Base-by-base conservation (phyloP, 192 early-diverging fungal species). In the Obelidium mucronatum region DNA sequence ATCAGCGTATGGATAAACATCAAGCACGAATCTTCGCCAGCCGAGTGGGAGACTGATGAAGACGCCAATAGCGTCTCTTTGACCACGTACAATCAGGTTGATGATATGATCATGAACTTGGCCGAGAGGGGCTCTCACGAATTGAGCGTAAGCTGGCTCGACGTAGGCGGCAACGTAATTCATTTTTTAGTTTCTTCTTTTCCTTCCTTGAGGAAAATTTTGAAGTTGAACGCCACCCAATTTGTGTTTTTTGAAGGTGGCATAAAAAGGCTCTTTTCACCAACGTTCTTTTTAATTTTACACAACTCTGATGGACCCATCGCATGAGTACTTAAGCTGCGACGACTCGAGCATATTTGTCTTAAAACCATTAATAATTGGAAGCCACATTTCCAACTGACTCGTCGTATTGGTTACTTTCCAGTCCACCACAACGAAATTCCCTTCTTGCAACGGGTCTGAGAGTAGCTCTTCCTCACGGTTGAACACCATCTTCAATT, bases 391-490 rank as follows among this genome's bases (percentile, higher is more conserved):
- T 8, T 15, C 8, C 63, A 37, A 28, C 40, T 65, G 63, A 13
- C 33, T 39, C 33, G 63, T 40, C 19, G 63, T 65, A 28, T 65
- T 65, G 6, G 40, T 34, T 37, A 65, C 63, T 19, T 40, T 34
- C 30, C 63, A 6, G 6, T 13, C 48, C 48, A 51, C 33, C 5
- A 11, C 4, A 19, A 65, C 6, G 63, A 37, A 19, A 4, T 65
- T 11, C 11, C 33, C 8, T 51, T 51, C 48, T 13, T 8, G 8
- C 24, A 60, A 60, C 22, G 58, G 58, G 33, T 22, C 33, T 36
- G 30, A 37, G 4, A 36, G 3, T 68, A 83, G 82, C 34, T 36
- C 40, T 61, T 81, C 83, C 68, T 85, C 84, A 48, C 81, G 83
- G 31, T 54, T 61, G 58, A 67, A 75, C n/a, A 79, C 76, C 35